Evolutionary conservation across 192 early-diverging fungal species (phyloP).

Genomic region (Podila minutissima): DNA sequence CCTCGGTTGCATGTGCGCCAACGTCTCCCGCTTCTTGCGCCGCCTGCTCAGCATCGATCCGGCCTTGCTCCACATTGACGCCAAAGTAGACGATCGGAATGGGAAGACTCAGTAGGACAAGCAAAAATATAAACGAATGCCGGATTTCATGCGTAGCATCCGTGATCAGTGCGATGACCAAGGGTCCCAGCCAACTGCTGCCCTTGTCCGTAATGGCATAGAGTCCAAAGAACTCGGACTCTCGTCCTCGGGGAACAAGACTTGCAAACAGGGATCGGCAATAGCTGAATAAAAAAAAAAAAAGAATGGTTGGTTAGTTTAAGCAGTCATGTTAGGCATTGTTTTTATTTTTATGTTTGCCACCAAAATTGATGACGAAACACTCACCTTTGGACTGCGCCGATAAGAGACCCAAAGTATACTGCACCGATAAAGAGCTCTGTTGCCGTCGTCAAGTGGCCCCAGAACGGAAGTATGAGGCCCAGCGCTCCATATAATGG

Average conservation of each 20-base stretch:
- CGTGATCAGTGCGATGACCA: slow-evolving; percentile 67
- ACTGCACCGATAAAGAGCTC: slow-evolving; percentile 51
- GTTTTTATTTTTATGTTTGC: background rate
- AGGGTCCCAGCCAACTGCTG: slow-evolving; percentile 71
- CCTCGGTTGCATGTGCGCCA: background rate
- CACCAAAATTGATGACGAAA: background rate
- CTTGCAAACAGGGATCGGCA: slow-evolving; percentile 68
- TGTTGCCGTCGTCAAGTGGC: slow-evolving; percentile 21
- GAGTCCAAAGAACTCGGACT: slow-evolving; percentile 73
- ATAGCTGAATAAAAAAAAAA: slow-evolving; percentile 25
- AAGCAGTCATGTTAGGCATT: slow-evolving; percentile 5
- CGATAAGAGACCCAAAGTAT: slow-evolving; percentile 54
- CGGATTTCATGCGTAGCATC: slow-evolving; percentile 60
- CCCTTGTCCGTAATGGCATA: slow-evolving; percentile 77
- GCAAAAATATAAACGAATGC: slow-evolving; percentile 60
- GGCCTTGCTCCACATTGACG: slow-evolving; percentile 62
- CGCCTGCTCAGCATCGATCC: slow-evolving; percentile 49
- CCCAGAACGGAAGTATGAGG: slow-evolving; percentile 44
- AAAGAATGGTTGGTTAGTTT: background rate
- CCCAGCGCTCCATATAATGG: slow-evolving; percentile 55
- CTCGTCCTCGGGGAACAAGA: slow-evolving; percentile 65
- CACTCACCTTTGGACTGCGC: slow-evolving; percentile 50
- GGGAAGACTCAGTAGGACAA: slow-evolving; percentile 56
- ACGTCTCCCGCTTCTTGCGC: slow-evolving; percentile 8
- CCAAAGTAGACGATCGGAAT: slow-evolving; percentile 58